Percentiles rank a stretch among this genome's conserved stretches.
Evolutionary conservation across 1,139 yeast species (phyloP).

Genomic region (Yamadazyma kanchanaburiensis): DNA sequence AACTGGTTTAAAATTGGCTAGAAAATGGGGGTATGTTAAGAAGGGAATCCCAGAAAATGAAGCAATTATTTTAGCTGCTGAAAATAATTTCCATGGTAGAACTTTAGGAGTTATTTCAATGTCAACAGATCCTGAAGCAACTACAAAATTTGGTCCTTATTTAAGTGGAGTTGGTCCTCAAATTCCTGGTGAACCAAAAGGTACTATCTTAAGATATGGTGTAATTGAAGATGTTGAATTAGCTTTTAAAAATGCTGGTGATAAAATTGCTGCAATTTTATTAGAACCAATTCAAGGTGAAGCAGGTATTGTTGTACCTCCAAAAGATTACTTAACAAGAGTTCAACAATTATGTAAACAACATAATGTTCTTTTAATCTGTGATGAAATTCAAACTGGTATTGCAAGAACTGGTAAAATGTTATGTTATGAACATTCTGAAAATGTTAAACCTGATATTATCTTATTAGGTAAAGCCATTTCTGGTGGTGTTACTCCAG

Average conservation of each 20-base stretch:
- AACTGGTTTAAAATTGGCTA: constrained; percentile 88
- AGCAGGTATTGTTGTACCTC: constrained; percentile 97
- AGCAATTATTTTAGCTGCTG: constrained; percentile 85
- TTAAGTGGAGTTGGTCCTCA: constrained; percentile 78
- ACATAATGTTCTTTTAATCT: constrained; percentile 82
- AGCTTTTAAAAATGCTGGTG: constrained; percentile 83
- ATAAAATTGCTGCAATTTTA: constrained; percentile 84
- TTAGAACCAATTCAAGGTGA: constrained; percentile 98
- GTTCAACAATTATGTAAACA: constrained; percentile 77
- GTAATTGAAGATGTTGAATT: constrained; percentile 80
- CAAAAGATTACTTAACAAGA: constrained; percentile 68
- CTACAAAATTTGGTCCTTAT: constrained; percentile 87
- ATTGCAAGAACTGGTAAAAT: constrained; percentile 95
- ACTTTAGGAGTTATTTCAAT: constrained; percentile 92
- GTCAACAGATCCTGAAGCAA: constrained; percentile 96
- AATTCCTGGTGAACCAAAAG: constrained; percentile 59
- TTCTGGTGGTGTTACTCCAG: constrained; percentile 93
- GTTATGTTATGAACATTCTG: constrained; percentile 85
- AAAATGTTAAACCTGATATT: constrained; percentile 78
- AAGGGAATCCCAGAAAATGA: constrained; percentile 81
- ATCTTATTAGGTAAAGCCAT: constrained; percentile 90
- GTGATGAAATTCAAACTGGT: constrained; percentile 98
- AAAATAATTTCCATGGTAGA: constrained; percentile 93
- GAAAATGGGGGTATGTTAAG: constrained; percentile 94
- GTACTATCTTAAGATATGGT: constrained; percentile 67